Evolutionary conservation across 148 eudicot genomes (phyloP), one percentile per base, ranked within the genome.

Genomic region (Rhododendron simsii): DNA sequence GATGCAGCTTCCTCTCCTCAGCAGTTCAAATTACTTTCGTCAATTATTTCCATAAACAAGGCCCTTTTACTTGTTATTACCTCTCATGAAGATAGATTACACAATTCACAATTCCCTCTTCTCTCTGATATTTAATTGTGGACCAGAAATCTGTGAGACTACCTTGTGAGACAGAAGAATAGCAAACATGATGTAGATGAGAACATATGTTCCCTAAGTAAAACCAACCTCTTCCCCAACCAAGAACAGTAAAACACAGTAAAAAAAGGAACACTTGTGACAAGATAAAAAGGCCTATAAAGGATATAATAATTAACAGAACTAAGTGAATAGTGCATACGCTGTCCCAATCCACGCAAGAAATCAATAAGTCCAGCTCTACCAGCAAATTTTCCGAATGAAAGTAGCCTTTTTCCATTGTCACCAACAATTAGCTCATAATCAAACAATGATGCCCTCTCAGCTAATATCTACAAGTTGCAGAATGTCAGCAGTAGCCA

Each of bases 341-440:
- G 92, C 80, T 90, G 92, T 90, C 99, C 99, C 85, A 97, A 81
- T 86, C 99, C 98, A 57, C 88, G 91, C 80, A 97, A 90, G 89
- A 95, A 94, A 90, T 97, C 99, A 77, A 95, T 89, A 92, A 94
- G 87, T 89, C 99, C 99, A 83, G 99, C 98, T 94, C 98, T 91
- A 69, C 99, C 99, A 84, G 99, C 99, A 90, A 90, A 95, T 82
- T 91, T 94, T 81, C 99, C 99, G 87, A 98, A 98, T 37, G 99
- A 96, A 51, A 98, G 92, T 86, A 98, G 89, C 88, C 99, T 91
- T 86, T 92, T 93, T 57, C 99, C 98, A 78, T 91, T 82, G 75
- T 98, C 96, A 81, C 94, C 98, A 90, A 92, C 94, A 79, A 98
- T 98, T 86, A 95, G 99, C 90, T 98, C 99, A 87, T 98, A 98